phyloP scores from a whole-genome alignment of 1,139 yeast species.

The Lodderomyces parapsilosis region DNA sequence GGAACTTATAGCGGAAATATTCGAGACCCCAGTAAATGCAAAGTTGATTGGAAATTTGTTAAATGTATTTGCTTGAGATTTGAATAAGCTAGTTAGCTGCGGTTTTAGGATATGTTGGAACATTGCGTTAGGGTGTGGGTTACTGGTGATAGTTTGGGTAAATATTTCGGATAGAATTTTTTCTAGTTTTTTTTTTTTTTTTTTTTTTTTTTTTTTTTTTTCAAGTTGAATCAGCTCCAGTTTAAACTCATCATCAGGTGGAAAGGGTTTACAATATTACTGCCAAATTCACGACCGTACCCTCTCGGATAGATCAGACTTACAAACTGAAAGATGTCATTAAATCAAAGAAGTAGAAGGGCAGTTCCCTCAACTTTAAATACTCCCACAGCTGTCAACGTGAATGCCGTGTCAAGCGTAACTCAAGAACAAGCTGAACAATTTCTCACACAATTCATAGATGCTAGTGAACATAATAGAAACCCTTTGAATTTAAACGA shows the following conservation, averaged over 20 bases:
- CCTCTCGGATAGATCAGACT: no score
- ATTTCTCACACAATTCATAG: slow-evolving; percentile 46
- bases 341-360: slow-evolving; percentile 35
- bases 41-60: not conserved
- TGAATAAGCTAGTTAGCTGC: slow-evolving; percentile 9
- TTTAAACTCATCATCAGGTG: not conserved
- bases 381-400: slow-evolving; percentile 47
- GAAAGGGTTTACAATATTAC: no score
- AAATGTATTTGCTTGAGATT: slow-evolving; percentile 1
- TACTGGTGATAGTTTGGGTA: not conserved
- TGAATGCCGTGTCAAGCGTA: slow-evolving; percentile 27
- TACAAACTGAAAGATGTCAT: slow-evolving; percentile 20
- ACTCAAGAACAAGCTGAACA: slow-evolving; percentile 44
- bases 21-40: slow-evolving; percentile 7
- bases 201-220: not conserved
- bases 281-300: no score
- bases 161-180: not conserved
- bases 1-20: not conserved
- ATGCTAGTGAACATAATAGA: slow-evolving; percentile 28
- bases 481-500: slow-evolving; percentile 6
- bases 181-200: not conserved
- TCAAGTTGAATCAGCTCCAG: slow-evolving; percentile 1
- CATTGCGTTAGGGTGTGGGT: slow-evolving; percentile 8
- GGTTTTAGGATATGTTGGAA: slow-evolving; percentile 13
- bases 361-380: slow-evolving; percentile 46